Evolutionary conservation across 2,329 filamentous ascomycete species (phyloP).

Genomic region (Mollisiaceae sp.): DNA sequence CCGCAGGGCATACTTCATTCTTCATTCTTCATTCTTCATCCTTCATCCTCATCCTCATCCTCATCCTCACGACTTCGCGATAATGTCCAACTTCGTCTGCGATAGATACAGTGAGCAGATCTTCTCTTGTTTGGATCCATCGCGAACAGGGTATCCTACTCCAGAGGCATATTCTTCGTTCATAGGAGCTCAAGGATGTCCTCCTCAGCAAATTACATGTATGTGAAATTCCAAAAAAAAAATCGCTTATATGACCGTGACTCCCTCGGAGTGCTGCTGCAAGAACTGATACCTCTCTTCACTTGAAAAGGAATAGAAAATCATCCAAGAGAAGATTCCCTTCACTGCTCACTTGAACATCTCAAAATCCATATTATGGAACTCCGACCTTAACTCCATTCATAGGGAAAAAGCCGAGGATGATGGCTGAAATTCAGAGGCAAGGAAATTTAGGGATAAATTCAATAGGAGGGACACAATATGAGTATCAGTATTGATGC

Average conservation of each 20-base stretch:
- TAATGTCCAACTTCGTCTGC: conserved; percentile 1
- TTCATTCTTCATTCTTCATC: no score
- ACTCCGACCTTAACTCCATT: no score
- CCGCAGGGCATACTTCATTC: no score
- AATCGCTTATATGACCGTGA: conserved; percentile 5
- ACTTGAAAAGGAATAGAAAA: no score
- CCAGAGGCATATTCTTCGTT: conserved; percentile 21
- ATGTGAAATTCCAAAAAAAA: conserved; percentile 8
- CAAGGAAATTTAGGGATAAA: background rate
- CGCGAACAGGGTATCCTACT: conserved; percentile 11
- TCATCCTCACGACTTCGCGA: background rate
- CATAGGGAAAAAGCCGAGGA: background rate
- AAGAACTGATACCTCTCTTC: background rate
- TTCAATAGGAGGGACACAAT: background rate
- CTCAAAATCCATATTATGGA: no score
- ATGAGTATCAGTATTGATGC: conserved; percentile 5
- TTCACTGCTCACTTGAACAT: no score
- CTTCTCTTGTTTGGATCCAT: conserved; percentile 16
- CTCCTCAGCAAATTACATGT: conserved; percentile 18
- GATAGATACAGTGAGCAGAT: conserved; percentile 6
- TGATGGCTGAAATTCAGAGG: conserved; percentile 8
- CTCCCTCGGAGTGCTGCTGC: background rate
- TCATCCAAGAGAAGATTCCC: no score
- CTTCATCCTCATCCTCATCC: no score
- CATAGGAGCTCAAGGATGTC: conserved; percentile 19